Percentiles rank a stretch among this genome's conserved stretches.
Evolutionary conservation across 768 basidiomycete species (phyloP).

Genomic region (Termitomyces sp.): DNA sequence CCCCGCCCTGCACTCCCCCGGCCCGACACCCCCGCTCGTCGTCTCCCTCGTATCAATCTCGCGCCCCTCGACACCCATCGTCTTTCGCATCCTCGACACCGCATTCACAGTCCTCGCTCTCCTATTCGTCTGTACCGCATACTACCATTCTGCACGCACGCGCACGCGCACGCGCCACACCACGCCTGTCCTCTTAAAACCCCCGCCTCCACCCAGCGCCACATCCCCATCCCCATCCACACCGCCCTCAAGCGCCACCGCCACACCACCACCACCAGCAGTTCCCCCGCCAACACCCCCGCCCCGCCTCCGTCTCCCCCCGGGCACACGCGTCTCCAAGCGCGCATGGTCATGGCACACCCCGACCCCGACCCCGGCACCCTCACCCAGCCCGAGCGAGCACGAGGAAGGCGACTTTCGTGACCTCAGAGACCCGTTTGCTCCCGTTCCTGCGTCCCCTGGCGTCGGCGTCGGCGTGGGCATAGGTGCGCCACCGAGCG

Average conservation of each 20-base stretch:
- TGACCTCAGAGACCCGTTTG: conserved; percentile 8
- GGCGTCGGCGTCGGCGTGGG: neutral
- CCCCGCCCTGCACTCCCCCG: neutral
- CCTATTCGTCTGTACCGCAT: neutral
- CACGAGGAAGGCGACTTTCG: neutral
- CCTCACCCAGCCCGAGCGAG: neutral
- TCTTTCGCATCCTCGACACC: conserved; percentile 1
- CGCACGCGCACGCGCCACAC: no score
- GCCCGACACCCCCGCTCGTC: neutral
- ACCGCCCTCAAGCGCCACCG: neutral
- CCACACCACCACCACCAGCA: neutral
- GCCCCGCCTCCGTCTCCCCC: neutral
- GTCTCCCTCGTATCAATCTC: neutral
- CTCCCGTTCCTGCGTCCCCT: neutral
- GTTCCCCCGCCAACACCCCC: neutral
- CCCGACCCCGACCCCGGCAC: no score
- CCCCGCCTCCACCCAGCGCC: neutral
- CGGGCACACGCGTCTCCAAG: neutral
- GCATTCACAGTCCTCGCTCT: neutral
- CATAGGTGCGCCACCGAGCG: neutral
- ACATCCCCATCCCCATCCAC: neutral
- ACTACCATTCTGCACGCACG: neutral
- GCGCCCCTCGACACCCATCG: neutral
- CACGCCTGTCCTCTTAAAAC: neutral
- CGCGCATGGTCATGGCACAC: neutral